Evolutionary conservation across 192 early-diverging fungal species (phyloP), one percentile per base, ranked within the genome.

Genomic region (Coemansia sp.): DNA sequence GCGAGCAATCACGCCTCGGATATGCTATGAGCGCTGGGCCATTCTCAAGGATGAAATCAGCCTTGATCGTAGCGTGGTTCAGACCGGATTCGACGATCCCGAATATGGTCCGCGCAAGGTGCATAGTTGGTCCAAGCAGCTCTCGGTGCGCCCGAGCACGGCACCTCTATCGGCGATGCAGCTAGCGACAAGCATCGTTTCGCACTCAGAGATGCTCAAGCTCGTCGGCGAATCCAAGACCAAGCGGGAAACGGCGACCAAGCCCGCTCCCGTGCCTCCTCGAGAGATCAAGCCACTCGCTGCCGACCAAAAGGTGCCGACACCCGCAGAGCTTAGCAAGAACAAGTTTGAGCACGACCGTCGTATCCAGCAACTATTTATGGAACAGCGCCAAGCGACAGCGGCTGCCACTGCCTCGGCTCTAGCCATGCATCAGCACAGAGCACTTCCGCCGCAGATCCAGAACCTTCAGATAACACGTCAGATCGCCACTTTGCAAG

Each of bases 61-160:
- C 16, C 48, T 78, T 20, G 71, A 73, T 60, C 64, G 76, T 42
- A 48, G 60, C 4, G 61, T 61, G 8, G 64, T 73, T 18, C 70
- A 73, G 50, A 72, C 71, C 13, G 76, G 76, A 20, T 73, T 67
- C 62, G 76, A 72, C 52, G 76, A 78, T 46, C 71, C 67, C 29
- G 76, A 78, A 22, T 77, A 68, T 54, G 60, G 65, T 13, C 49
- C 62, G 39, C 70, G 76, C 56, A 69, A 61, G 20, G 58, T 39
- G 13, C 64, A 61, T 25, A 56, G 48, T 29, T 77, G 74, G 74
- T 62, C 68, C 22, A 63, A 34, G 11, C 61, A 68, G 27, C 59
- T 77, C 8, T 29, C 55, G 4, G 54, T 73, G 5, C 63, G 68
- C 52, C 76, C 76, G 1, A 20, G 32, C 11, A 48, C 60, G 16